Percentiles rank a stretch among this genome's conserved stretches.
Evolutionary conservation across 108 stramenopile genomes (phyloP).

Genomic region (Pelagomonas calceolata): DNA sequence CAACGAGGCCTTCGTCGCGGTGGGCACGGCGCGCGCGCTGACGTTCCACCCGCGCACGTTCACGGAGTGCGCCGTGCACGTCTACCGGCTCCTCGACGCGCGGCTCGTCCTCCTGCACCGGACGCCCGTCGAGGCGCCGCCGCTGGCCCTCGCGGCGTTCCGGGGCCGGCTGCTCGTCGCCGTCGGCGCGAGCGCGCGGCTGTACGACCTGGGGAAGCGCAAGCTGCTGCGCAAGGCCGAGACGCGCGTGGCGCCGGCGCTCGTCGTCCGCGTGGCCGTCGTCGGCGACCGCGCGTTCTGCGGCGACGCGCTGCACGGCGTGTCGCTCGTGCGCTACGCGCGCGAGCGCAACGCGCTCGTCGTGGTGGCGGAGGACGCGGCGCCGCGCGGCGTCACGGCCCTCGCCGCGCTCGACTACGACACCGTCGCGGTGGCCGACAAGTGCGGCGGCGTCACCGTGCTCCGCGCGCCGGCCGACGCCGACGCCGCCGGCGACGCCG

Average conservation of each 20-base stretch:
- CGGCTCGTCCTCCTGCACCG: slow-evolving; percentile 77
- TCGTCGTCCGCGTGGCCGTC: slow-evolving; percentile 70
- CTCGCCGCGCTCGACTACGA: slow-evolving; percentile 87
- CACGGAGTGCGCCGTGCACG: slow-evolving; percentile 52
- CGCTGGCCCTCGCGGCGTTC: slow-evolving; percentile 76
- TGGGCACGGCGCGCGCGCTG: slow-evolving; percentile 81
- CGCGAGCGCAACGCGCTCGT: slow-evolving; percentile 63
- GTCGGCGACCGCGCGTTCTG: slow-evolving; percentile 70
- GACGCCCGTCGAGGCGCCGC: slow-evolving; percentile 84
- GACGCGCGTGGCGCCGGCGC: slow-evolving; percentile 65
- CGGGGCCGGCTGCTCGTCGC: slow-evolving; percentile 86
- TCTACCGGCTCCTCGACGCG: slow-evolving; percentile 73
- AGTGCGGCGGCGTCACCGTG: slow-evolving; percentile 88
- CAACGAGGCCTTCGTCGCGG: slow-evolving; percentile 82
- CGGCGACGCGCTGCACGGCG: slow-evolving; percentile 76
- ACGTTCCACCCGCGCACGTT: slow-evolving; percentile 57
- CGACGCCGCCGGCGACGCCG: slow-evolving; percentile 56
- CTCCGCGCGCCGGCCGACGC: slow-evolving; percentile 69
- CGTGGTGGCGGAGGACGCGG: slow-evolving; percentile 76
- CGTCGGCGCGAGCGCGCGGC: slow-evolving; percentile 65
- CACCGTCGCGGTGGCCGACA: slow-evolving; percentile 89
- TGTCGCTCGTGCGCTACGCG: slow-evolving; percentile 82
- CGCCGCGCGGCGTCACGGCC: slow-evolving; percentile 67
- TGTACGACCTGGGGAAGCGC: slow-evolving; percentile 93
- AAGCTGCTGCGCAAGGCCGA: slow-evolving; percentile 93